These are phyloP conservation scores for Eucalyptus cloeziana DNA, from an alignment of 345 rosid genomes.

Conservation along the genomic window DNA sequence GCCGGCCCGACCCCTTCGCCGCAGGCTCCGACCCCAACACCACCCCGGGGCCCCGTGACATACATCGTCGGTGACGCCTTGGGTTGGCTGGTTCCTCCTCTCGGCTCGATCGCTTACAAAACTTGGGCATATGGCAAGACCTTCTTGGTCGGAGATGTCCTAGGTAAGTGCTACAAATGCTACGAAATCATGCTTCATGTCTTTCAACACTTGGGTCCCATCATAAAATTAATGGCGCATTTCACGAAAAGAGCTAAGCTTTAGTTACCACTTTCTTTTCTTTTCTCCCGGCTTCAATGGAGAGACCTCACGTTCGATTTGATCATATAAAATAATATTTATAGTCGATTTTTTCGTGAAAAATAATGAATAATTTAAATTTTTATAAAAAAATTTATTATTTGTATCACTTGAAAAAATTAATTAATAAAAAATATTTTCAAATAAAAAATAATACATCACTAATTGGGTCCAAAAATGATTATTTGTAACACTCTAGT, in stretches of 20 bases:
- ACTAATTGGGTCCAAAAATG: not conserved
- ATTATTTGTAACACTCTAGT: not conserved
- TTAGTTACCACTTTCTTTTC: not conserved
- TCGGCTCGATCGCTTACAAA: constrained; percentile 3
- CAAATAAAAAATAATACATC: not conserved
- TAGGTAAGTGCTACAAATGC: not conserved
- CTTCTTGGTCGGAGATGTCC: constrained; percentile 28
- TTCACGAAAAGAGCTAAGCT: not conserved
- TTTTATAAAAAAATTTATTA: no score
- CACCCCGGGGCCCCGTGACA: constrained; percentile 3
- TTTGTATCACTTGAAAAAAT: not conserved
- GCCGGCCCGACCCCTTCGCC: not conserved
- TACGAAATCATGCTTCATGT: not conserved
- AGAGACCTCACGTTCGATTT: not conserved
- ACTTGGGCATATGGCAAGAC: constrained; percentile 28
- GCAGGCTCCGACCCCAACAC: not conserved
- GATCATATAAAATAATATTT: not conserved
- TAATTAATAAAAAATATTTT: not conserved
- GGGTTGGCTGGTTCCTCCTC: constrained; percentile 26
- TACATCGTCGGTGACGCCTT: constrained; percentile 10
- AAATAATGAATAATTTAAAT: not conserved
- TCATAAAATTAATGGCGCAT: not conserved
- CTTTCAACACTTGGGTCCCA: not conserved
- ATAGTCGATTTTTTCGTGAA: fast-evolving
- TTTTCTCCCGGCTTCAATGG: not conserved